Base-by-base conservation (phyloP, 1,284 basidiomycete genomes). In the Baeospora myosura region DNA sequence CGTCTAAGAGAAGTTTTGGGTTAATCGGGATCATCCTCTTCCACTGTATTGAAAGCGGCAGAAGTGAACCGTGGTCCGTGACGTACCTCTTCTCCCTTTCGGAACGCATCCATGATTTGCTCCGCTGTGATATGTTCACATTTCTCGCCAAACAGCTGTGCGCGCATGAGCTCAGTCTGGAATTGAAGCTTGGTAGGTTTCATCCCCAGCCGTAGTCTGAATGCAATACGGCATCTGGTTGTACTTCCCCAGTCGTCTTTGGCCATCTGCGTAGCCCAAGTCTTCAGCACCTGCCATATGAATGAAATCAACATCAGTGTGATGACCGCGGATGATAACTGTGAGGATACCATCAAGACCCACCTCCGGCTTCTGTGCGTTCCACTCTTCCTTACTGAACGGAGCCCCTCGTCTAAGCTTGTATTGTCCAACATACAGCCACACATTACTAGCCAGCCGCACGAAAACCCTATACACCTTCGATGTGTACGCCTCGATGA, bases 111-210 rank as follows among this genome's bases (percentile, higher is more conserved):
- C 4, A 20, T 31, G 16, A 39, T 10, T 23, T 44, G 30, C 14
- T 39, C 29, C 2, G 24, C 1, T 4, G 23, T 38, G 5, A 43
- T 22, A 23, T 37, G 10, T 21, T 38, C 18, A 14, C 24, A 38
- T 7, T 28, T 5, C 4, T 31, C 38, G 4, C 23, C 20, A 5
- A 1, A 6, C n/a, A n/a, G n/a, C n/a, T n/a, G 8, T 2, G 22
- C 20, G 32, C 7, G n/a, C 32, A 28, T 14, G 14, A 14, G 7
- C 7, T 18, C 8, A 29, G 26, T 36, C 14, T 32, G 2, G 20
- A 44, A 24, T 24, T 44, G 29, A 6, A 33, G n/a, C n/a, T 3
- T 4, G 2, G 42, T 44, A 4, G 42, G 42, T 16, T 38, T 29
- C 16, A 29, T 18, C 2, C 21, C 22, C 8, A 39, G 17, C 4